phyloP scores from a whole-genome alignment of 306 rosid genomes.

The Vicia villosa region DNA sequence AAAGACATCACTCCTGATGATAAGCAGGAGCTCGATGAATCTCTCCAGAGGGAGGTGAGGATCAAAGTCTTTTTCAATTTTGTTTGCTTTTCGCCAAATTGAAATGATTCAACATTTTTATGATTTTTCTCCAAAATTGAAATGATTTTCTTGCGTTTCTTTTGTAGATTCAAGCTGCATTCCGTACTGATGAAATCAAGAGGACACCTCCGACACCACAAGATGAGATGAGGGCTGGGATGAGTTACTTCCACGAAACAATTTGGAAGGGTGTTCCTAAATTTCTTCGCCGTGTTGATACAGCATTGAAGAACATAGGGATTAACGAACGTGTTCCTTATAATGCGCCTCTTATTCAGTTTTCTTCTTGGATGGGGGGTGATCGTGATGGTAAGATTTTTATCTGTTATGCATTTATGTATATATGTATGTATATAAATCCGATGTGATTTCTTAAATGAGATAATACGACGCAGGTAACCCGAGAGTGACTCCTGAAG shows the following conservation, averaged over 20 bases:
- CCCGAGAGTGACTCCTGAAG: slow-evolving; percentile 98
- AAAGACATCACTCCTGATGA: slow-evolving; percentile 98
- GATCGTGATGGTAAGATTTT: slow-evolving; percentile 88
- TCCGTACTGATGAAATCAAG: slow-evolving; percentile 92
- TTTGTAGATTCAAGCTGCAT: slow-evolving; percentile 95
- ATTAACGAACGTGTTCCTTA: slow-evolving; percentile 89
- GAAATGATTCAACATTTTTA: background rate
- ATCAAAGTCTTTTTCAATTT: slow-evolving; percentile 22
- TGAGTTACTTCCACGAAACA: slow-evolving; percentile 99
- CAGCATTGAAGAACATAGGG: slow-evolving; percentile 93
- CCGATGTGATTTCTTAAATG: background rate
- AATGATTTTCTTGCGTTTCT: slow-evolving; percentile 16
- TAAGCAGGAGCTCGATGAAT: slow-evolving; percentile 97
- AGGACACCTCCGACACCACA: slow-evolving; percentile 98
- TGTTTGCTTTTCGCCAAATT: background rate
- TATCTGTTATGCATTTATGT: background rate
- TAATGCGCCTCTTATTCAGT: slow-evolving; percentile 95
- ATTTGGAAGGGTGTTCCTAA: slow-evolving; percentile 95
- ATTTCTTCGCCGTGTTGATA: slow-evolving; percentile 94
- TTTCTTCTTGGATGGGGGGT: slow-evolving; percentile 99
- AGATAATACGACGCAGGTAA: slow-evolving; percentile 64
- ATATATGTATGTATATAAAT: background rate
- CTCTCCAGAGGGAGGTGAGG: slow-evolving; percentile 91
- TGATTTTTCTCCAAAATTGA: background rate
- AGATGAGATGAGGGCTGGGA: slow-evolving; percentile 99